Base-by-base conservation (phyloP, 129 eudicot genomes). In the Ambrosia artemisiifolia region DNA sequence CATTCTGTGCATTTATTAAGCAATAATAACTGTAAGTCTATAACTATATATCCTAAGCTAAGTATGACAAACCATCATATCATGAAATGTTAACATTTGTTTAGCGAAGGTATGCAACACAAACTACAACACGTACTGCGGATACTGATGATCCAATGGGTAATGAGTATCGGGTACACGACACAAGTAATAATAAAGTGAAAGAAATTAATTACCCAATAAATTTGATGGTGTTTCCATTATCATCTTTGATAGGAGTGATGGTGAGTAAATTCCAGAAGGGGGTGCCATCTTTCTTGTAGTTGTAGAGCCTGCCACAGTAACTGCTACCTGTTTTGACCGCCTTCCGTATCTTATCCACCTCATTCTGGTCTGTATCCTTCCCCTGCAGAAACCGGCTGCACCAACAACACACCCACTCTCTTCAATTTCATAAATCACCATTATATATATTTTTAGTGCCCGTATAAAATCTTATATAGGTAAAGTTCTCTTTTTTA, bases 331-430 rank as follows among this genome's bases (percentile, higher is more conserved):
- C 99, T 10, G 84, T 81, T 86, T 69, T 83, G 12, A 86, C 90
- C 1, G 99, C 97, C 43, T 81, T 33, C 34, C 99, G 78, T 32
- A 95, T 88, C 75, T 90, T 95, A n/a, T 44, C 87, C 47, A 95
- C 99, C 82, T 95, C 99, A 5, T 83, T 81, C 87, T 78, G 88
- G 82, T 95, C 99, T 30, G 99, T 95, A 11, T 91, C 97, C 35
- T 91, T 82, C 40, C 99, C 99, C 84, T 95, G 99, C 30, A 95
- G 80, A 83, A 95, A 95, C 44, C 99, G 99, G 76, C 99, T 95
- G 90, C 83, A 82, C 67, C 77, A 68, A 60, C 55, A 54, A 59
- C 17, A 60, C 16, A 42, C 30, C 24, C 34, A 56, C 35, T 36
- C 1, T 40, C 44, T 40, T 54, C 11, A 54, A 19, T 48, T 48